Evolutionary conservation across 495 filamentous ascomycete genomes (phyloP), one percentile per base, ranked within the genome.

Genomic region (Xylaria cubensis): DNA sequence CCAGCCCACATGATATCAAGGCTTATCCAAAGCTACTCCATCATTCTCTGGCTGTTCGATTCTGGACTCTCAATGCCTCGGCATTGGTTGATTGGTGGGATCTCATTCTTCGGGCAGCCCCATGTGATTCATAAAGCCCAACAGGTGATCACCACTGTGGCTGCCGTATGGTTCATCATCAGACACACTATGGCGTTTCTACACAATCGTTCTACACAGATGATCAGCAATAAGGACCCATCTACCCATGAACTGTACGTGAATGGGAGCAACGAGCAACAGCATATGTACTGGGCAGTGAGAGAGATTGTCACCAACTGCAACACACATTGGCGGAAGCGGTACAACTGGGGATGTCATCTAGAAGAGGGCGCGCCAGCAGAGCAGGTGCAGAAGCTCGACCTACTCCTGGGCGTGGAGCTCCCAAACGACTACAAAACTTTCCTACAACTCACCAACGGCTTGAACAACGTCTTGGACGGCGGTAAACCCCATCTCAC

Each of bases 251-350:
- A 24, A 29, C n/a, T 15, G 5, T 29, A 26, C 12, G n/a, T 36
- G 7, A 13, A 29, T 46, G 39, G 53, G 2, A 34, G 66, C 15
- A n/a, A 69, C 36, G 51, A 69, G 15, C 39, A 59, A 34, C 36
- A 26, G 7, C 53, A 69, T n/a, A 59, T 69, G 21, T 59, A 59
- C 42, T 59, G 53, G 66, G 3, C 26, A 9, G 12, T 24, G 41
- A 58, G 53, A 42, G 66, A 58, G 39, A 69, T 69, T 3, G 34
- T 19, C 9, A 12, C 34, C 4, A 67, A 67, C 50, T 67, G 65
- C 21, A 4, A 42, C 50, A 44, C 29, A 8, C 65, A 67, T 26
- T 67, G 50, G 66, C 66, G 34, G 51, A 69, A 46, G 9, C 10
- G 12, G 3, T 32, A 32, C 39, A 13, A 21, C 4, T 26, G n/a